Evolutionary conservation across 2,329 filamentous ascomycete genomes (phyloP).

Genomic region (Keithomyces neogunnii): DNA sequence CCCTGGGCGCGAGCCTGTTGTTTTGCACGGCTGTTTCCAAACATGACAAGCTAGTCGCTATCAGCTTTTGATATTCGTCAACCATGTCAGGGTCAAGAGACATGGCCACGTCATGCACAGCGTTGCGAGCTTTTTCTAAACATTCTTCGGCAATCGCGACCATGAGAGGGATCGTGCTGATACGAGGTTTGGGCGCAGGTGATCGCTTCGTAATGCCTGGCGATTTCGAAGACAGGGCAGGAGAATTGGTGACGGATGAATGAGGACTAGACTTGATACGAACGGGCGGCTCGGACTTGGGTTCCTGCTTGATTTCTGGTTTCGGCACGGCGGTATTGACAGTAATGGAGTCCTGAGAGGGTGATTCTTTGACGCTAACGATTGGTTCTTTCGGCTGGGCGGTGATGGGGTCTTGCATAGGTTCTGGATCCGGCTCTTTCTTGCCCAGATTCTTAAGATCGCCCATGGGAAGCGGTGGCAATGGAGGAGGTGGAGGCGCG

Average conservation of each 20-base stretch:
- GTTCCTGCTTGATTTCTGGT: slow-evolving; percentile 9
- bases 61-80: slow-evolving; percentile 61
- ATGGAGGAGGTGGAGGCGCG: slow-evolving; percentile 18
- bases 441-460: slow-evolving; percentile 12
- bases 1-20: slow-evolving; percentile 49
- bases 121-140: slow-evolving; percentile 54
- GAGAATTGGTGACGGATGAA: slow-evolving; percentile 32
- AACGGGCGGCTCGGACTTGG: slow-evolving; percentile 6
- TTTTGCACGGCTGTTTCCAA: slow-evolving; percentile 61
- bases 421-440: background rate
- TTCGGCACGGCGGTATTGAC: slow-evolving; percentile 7
- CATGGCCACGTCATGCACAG: slow-evolving; percentile 38
- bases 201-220: slow-evolving; percentile 33
- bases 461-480: slow-evolving; percentile 16
- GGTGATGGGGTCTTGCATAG: slow-evolving; percentile 5
- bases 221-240: slow-evolving; percentile 29
- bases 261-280: slow-evolving; percentile 28
- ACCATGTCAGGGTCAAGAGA: slow-evolving; percentile 33
- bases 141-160: slow-evolving; percentile 71
- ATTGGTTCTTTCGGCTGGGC: slow-evolving; percentile 3
- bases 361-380: slow-evolving; percentile 6
- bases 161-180: slow-evolving; percentile 51
- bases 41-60: slow-evolving; percentile 65
- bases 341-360: slow-evolving; percentile 8
- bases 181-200: slow-evolving; percentile 30